Conservation (phyloP, 768 basidiomycete genomes). For the Scleroderma citrinum region DNA sequence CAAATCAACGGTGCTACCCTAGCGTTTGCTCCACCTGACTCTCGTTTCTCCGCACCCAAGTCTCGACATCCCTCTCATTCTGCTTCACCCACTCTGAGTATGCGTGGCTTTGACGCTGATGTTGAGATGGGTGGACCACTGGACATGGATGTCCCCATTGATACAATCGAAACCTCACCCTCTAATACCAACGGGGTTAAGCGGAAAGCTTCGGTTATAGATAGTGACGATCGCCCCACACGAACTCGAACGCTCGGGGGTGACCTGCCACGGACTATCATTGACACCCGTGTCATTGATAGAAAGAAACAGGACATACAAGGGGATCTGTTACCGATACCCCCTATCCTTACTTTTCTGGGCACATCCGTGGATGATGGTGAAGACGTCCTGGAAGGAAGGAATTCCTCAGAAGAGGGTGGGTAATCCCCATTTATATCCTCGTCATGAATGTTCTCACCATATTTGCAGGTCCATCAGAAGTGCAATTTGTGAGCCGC, state of each 20-base stretch:
- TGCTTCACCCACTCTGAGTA: conserved; percentile 44
- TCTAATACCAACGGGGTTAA: conserved; percentile 40
- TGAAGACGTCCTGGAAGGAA: conserved; percentile 67
- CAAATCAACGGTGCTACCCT: background rate
- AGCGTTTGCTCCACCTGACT: conserved; percentile 5
- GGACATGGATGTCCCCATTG: conserved; percentile 52
- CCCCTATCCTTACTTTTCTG: conserved; percentile 55
- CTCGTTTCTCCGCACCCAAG: conserved; percentile 19
- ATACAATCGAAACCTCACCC: conserved; percentile 43
- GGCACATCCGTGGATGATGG: conserved; percentile 56
- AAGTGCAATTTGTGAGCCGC: conserved; percentile 57
- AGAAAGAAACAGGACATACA: conserved; percentile 7
- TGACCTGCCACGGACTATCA: conserved; percentile 46
- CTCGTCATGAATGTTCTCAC: background rate
- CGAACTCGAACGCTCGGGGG: conserved; percentile 64
- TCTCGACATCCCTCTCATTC: conserved; percentile 22
- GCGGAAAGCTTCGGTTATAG: conserved; percentile 42
- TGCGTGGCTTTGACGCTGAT: conserved; percentile 42
- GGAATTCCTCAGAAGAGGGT: conserved; percentile 67
- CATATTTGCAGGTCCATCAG: conserved; percentile 45
- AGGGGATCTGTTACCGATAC: conserved; percentile 35
- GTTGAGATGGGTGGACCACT: conserved; percentile 38
- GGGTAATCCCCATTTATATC: conserved; percentile 34
- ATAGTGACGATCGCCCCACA: conserved; percentile 31
- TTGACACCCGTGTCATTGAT: conserved; percentile 52